A percentile compares a stretch with the other conserved stretches of the same genome.
phyloP scores from a whole-genome alignment of 73 alveolate genomes.

The Blepharisma stoltei region DNA sequence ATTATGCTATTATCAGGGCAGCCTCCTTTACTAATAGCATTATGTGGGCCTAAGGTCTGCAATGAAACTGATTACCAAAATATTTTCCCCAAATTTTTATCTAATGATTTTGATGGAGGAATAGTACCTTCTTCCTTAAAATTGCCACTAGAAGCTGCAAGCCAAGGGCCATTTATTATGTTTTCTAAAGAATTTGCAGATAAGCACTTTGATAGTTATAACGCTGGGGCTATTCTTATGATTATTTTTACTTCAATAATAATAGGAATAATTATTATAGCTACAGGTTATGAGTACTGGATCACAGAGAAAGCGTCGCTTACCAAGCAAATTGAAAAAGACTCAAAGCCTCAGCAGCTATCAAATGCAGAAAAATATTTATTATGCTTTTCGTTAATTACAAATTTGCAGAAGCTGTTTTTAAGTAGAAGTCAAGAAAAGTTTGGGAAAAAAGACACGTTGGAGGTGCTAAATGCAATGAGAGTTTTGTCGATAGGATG shows the following conservation, averaged over 20 bases:
- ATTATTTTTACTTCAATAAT: neutral
- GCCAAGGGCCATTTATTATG: neutral
- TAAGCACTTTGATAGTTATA: neutral
- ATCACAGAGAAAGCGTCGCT: neutral
- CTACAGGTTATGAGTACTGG: neutral
- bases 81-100: neutral
- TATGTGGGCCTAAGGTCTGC: constrained; percentile 20
- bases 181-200: neutral
- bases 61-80: neutral
- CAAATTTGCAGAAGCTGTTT: constrained; percentile 31
- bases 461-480: constrained; percentile 41
- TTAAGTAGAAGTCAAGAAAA: constrained; percentile 29
- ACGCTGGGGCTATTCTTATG: constrained; percentile 11
- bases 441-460: neutral
- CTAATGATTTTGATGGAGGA: neutral
- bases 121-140: too few species aligned
- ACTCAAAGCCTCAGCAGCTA: too few species aligned
- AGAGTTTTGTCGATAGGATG: constrained; percentile 45
- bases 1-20: neutral
- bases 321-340: neutral
- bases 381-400: neutral
- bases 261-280: neutral
- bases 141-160: neutral
- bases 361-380: too few species aligned
- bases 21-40: neutral